Percentiles rank a stretch among this genome's conserved stretches.
Evolutionary conservation across 108 stramenopile species (phyloP).

Genomic region (Skeletonema costatum): DNA sequence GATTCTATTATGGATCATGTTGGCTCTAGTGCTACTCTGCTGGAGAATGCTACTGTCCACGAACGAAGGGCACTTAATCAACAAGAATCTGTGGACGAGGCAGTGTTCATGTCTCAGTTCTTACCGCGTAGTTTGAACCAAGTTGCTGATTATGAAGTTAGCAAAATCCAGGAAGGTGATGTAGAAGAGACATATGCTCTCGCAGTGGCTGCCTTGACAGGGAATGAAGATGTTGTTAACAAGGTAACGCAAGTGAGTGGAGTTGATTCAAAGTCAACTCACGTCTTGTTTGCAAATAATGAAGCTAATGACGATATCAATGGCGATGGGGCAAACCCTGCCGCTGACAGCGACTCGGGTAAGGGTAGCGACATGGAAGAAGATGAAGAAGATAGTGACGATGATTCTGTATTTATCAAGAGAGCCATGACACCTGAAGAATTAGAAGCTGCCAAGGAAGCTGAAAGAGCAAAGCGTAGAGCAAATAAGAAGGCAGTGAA

Average conservation of each 20-base stretch:
- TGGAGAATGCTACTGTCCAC: slow-evolving; percentile 54
- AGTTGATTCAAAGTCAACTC: slow-evolving; percentile 33
- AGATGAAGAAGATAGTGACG: slow-evolving; percentile 28
- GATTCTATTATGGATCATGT: slow-evolving; percentile 69
- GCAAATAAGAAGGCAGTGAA: slow-evolving; percentile 86
- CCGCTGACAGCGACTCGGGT: slow-evolving; percentile 11
- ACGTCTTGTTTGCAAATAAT: slow-evolving; percentile 28
- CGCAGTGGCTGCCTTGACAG: slow-evolving; percentile 88
- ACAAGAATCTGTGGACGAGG: slow-evolving; percentile 83
- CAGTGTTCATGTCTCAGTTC: slow-evolving; percentile 93
- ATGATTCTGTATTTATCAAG: slow-evolving; percentile 63
- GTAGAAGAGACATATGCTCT: slow-evolving; percentile 89
- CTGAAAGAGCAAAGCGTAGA: slow-evolving; percentile 57
- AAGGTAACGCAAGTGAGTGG: slow-evolving; percentile 53
- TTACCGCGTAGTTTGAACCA: slow-evolving; percentile 88
- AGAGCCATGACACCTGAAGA: slow-evolving; percentile 74
- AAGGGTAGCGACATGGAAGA: slow-evolving; percentile 22
- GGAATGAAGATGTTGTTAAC: slow-evolving; percentile 78
- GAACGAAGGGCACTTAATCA: slow-evolving; percentile 63
- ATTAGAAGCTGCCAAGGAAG: slow-evolving; percentile 64
- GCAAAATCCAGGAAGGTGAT: slow-evolving; percentile 81
- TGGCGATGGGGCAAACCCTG: slow-evolving; percentile 13
- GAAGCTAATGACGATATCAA: slow-evolving; percentile 4
- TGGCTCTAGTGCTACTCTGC: slow-evolving; percentile 28
- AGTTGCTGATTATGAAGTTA: slow-evolving; percentile 85